Evolutionary conservation across 2,329 filamentous ascomycete genomes (phyloP), one percentile per base, ranked within the genome.

Genomic region (Fusarium austroafricanum): DNA sequence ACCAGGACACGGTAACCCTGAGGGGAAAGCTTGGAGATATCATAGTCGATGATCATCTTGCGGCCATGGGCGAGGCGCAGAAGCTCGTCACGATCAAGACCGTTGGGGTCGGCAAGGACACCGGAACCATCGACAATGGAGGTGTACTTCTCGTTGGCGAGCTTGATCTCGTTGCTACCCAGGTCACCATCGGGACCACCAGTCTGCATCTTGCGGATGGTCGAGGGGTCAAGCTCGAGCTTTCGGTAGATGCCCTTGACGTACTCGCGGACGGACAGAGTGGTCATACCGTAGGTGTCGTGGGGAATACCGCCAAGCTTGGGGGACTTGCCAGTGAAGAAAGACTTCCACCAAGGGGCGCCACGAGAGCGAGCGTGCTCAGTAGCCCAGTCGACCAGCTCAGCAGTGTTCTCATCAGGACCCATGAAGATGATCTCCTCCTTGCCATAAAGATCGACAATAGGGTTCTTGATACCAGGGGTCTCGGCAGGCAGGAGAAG

Each of bases 281-380:
- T 98, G 1, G 96, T 99, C 96, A 99, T 99, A 74, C 96, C 96
- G 76, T 99, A 99, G 39, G 85, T 82, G 78, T 99, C 96, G 80
- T 99, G 96, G 37, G 96, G 96, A 72, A 99, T 99, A 77, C 96
- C 96, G 67, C 96, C 96, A 15, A 99, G 87, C 80, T 92, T 96
- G 53, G 94, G 96, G 72, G 93, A 97, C 86, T 99, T 99, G 76
- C 96, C 96, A 3, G 96, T 99, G 86, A 99, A 99, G 88, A 99
- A 99, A 0, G 96, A 99, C 86, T 99, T 99, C 96, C 96, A 99
- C 93, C 95, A 99, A 28, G 94, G 93, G 6, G 96, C 96, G 44
- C 94, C 94, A 73, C 96, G 90, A 65, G 84, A 83, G 52, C 93
- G 89, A 63, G 96, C 96, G 79, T 99, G 96, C 79, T 96, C 91